These are phyloP conservation scores for Pichia exigua DNA, from an alignment of 805 yeast species.

Conservation along the genomic window DNA sequence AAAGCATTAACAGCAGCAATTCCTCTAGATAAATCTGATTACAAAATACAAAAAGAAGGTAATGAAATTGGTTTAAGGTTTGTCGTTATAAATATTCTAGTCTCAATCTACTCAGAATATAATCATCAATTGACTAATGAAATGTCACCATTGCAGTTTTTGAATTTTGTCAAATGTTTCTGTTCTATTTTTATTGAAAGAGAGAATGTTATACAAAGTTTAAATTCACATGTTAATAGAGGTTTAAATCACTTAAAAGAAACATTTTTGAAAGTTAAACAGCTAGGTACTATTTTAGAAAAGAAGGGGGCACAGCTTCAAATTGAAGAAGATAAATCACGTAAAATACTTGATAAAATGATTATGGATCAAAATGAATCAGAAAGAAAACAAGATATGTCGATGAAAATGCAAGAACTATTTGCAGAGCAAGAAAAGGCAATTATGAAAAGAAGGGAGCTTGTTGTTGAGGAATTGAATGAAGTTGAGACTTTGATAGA, in stretches of 20 bases:
- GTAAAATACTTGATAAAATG: conserved; percentile 64
- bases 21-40: conserved; percentile 47
- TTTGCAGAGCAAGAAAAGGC: conserved; percentile 59
- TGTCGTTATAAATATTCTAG: conserved; percentile 38
- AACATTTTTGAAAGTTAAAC: conserved; percentile 64
- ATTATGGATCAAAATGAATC: conserved; percentile 84
- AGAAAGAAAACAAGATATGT: conserved; percentile 81
- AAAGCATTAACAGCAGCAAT: conserved; percentile 19
- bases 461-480: conserved; percentile 58
- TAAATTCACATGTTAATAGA: conserved; percentile 60
- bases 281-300: conserved; percentile 46
- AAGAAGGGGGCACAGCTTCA: conserved; percentile 42
- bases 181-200: conserved; percentile 33
- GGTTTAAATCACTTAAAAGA: conserved; percentile 75
- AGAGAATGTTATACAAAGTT: conserved; percentile 46
- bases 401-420: conserved; percentile 65
- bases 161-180: conserved; percentile 44
- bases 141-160: conserved; percentile 46
- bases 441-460: conserved; percentile 43
- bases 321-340: conserved; percentile 61
- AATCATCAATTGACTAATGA: not conserved
- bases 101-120: conserved; percentile 36
- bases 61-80: conserved; percentile 19
- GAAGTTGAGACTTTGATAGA: conserved; percentile 76
- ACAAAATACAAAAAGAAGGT: conserved; percentile 25